Evolutionary conservation across 2,329 filamentous ascomycete genomes (phyloP).

Genomic region (Colletotrichum sp.): DNA sequence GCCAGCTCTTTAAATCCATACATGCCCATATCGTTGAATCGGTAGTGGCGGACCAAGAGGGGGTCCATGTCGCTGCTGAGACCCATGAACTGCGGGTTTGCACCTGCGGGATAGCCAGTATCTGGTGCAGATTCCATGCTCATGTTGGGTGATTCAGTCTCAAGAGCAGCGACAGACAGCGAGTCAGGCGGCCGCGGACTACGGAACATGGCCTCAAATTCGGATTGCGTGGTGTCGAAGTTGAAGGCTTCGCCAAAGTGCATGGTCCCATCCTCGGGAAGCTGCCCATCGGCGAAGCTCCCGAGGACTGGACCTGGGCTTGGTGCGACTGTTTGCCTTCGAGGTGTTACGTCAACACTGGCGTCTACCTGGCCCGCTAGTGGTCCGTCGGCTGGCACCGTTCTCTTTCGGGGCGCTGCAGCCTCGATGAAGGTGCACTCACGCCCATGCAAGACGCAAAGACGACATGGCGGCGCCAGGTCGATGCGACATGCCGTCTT

Average conservation of each 20-base stretch:
- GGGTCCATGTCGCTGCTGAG: slow-evolving; percentile 25
- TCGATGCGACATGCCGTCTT: slow-evolving; percentile 51
- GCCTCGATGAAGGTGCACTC: slow-evolving; percentile 49
- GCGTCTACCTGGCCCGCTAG: not conserved
- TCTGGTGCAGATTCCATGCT: not conserved
- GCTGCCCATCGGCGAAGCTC: not conserved
- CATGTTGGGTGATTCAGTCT: not conserved
- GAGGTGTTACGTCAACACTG: not conserved
- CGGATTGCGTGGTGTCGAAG: slow-evolving; percentile 10
- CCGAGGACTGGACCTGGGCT: not conserved
- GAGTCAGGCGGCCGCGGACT: not conserved
- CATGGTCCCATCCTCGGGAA: not conserved
- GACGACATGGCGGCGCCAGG: slow-evolving; percentile 42
- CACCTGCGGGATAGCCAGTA: not conserved
- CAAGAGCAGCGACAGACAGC: not conserved
- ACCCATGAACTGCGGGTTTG: slow-evolving; percentile 5
- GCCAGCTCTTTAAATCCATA: slow-evolving; percentile 27
- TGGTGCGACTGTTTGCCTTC: not conserved
- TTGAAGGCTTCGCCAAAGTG: not conserved
- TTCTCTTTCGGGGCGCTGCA: slow-evolving; percentile 20
- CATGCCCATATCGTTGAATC: slow-evolving; percentile 10
- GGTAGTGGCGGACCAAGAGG: slow-evolving; percentile 19
- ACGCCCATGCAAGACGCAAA: slow-evolving; percentile 45
- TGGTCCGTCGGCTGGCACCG: not conserved
- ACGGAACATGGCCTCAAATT: slow-evolving; percentile 14